Conservation (phyloP, 2,329 filamentous ascomycete species). For the Mariannaea elegans region DNA sequence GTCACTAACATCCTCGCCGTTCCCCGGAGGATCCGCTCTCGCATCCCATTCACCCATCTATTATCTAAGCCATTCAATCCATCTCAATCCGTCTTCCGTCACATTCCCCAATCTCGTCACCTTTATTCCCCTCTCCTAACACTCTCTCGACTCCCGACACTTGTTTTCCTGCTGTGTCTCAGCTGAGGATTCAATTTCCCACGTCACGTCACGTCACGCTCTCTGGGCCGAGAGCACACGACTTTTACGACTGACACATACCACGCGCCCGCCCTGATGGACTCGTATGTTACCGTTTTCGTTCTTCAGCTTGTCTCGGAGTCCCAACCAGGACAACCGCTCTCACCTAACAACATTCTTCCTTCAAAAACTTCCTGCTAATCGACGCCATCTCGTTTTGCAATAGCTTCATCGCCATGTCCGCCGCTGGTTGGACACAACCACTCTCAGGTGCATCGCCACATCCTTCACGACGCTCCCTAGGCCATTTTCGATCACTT, state of each 20-base stretch:
- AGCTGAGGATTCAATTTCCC: constrained; percentile 23
- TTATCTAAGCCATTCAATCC: not conserved
- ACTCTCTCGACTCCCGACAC: not conserved
- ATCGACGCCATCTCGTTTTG: constrained; percentile 31
- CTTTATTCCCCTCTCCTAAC: no score
- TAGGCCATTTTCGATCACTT: constrained; percentile 62
- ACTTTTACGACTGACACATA: constrained; percentile 35
- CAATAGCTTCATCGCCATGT: constrained; percentile 57
- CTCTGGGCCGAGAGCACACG: constrained; percentile 36
- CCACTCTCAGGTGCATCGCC: constrained; percentile 41
- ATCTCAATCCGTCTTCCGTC: constrained; percentile 9
- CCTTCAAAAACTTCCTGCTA: not conserved
- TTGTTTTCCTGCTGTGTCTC: constrained; percentile 24
- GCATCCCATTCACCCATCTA: not conserved
- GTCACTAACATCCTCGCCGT: constrained; percentile 10
- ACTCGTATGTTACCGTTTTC: constrained; percentile 42
- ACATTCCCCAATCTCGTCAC: constrained; percentile 1
- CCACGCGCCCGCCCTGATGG: constrained; percentile 39
- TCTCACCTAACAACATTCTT: constrained; percentile 11
- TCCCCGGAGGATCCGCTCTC: constrained; percentile 26
- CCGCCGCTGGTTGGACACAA: constrained; percentile 61
- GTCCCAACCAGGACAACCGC: constrained; percentile 24
- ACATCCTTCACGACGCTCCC: constrained; percentile 44
- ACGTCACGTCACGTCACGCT: constrained; percentile 39
- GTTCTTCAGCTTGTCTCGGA: constrained; percentile 22